A percentile compares a stretch with the other conserved stretches of the same genome.
Evolutionary conservation across 768 basidiomycete genomes (phyloP).

Genomic region (Pleurotus platypus): DNA sequence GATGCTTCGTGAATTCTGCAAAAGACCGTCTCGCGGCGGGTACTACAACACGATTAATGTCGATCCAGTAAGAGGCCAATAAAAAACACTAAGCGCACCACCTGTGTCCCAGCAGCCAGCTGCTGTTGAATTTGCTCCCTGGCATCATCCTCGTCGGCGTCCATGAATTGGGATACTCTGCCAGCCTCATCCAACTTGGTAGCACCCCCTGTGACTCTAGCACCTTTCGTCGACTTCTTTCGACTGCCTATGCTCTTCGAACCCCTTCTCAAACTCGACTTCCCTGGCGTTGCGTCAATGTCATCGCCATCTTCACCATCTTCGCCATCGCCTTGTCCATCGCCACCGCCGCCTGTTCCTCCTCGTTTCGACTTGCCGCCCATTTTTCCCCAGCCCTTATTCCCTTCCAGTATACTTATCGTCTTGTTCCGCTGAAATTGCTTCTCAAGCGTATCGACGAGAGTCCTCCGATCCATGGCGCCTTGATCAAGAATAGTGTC

Average conservation of each 20-base stretch:
- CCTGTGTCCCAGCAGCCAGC: conserved; percentile 66
- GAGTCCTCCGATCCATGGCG: conserved; percentile 74
- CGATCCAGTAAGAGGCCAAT: background rate
- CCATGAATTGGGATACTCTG: conserved; percentile 81
- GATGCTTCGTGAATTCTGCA: conserved; percentile 65
- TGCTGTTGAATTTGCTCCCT: conserved; percentile 87
- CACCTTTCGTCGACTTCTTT: conserved; percentile 26
- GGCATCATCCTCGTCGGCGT: conserved; percentile 80
- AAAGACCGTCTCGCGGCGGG: conserved; percentile 53
- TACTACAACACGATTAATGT: conserved; percentile 38
- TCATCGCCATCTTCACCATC: conserved; percentile 48
- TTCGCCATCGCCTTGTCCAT: conserved; percentile 12
- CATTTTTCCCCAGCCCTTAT: conserved; percentile 29
- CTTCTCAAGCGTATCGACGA: conserved; percentile 78
- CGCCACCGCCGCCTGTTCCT: conserved; percentile 8
- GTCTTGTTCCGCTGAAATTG: conserved; percentile 83
- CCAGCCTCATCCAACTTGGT: conserved; percentile 38
- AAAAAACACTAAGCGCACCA: conserved; percentile 40
- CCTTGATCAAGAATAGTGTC: conserved; percentile 69
- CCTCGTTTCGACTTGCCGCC: conserved; percentile 22
- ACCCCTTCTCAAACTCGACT: conserved; percentile 38
- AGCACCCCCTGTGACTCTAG: conserved; percentile 2
- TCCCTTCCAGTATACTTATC: conserved; percentile 80
- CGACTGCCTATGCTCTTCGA: conserved; percentile 24
- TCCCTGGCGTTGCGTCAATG: conserved; percentile 54